These are phyloP conservation scores for Dendrobium officinale DNA, from an alignment of 106 monocot species.

Conservation along the genomic window DNA sequence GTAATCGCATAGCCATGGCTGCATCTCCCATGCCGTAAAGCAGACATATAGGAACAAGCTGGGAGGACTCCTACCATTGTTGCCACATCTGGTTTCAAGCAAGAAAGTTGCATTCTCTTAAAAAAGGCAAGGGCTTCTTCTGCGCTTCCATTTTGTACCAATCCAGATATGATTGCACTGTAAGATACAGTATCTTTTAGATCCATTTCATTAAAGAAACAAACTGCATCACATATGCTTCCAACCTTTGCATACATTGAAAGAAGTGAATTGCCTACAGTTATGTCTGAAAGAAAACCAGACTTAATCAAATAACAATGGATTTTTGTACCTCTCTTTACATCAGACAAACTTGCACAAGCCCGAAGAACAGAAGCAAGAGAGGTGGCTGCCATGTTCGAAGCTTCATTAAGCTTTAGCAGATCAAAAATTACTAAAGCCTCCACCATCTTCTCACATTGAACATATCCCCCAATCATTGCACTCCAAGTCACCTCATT, in stretches of 20 bases:
- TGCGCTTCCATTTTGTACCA: slow-evolving; percentile 69
- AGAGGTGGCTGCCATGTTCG: slow-evolving; percentile 29
- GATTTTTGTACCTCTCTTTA: slow-evolving; percentile 35
- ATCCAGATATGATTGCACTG: slow-evolving; percentile 89
- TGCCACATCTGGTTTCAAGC: slow-evolving; percentile 49
- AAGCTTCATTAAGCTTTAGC: slow-evolving; percentile 35
- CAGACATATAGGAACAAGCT: slow-evolving; percentile 81
- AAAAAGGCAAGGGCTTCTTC: slow-evolving; percentile 53
- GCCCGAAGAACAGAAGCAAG: slow-evolving; percentile 63
- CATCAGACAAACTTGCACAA: slow-evolving; percentile 52
- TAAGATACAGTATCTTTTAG: slow-evolving; percentile 70
- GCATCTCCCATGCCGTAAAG: slow-evolving; percentile 66
- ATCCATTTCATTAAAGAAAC: slow-evolving; percentile 59
- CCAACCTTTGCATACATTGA: slow-evolving; percentile 87
- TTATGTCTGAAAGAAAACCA: slow-evolving; percentile 43
- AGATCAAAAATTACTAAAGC: slow-evolving; percentile 41
- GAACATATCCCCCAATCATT: slow-evolving; percentile 69
- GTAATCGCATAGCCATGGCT: slow-evolving; percentile 41
- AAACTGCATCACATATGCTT: slow-evolving; percentile 30
- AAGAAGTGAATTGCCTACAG: slow-evolving; percentile 63
- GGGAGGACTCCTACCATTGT: slow-evolving; percentile 78
- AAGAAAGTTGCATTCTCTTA: slow-evolving; percentile 43
- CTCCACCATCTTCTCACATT: slow-evolving; percentile 46
- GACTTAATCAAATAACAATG: slow-evolving; percentile 60
- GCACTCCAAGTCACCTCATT: slow-evolving; percentile 97